Evolutionary conservation across 2,329 filamentous ascomycete species (phyloP), one percentile per base, ranked within the genome.

Genomic region (Epichloe bromicola): DNA sequence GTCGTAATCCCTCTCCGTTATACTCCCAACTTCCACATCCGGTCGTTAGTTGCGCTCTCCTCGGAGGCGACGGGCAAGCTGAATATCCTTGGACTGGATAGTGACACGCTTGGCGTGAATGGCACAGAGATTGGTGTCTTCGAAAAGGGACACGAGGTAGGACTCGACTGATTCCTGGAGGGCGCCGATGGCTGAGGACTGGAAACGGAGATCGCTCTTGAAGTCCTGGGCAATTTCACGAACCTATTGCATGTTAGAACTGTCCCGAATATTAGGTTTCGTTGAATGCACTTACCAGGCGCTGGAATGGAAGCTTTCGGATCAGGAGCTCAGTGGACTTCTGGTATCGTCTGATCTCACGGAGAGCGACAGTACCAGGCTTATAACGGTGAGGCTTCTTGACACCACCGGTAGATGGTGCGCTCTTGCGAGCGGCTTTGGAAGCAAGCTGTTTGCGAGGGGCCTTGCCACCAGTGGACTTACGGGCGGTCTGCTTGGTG

Each of bases 31-130:
- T 5, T 8, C 20, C 11, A 17, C n/a, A n/a, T n/a, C 23, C 5
- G 41, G 6, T 1, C 55, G 71, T 80, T 82, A 91, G 78, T 88
- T 89, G 71, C 87, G 85, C 78, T 93, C 90, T 60, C 93, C 93
- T 65, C 93, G 88, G 67, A 98, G 88, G 66, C 93, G 87, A 62
- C 93, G 86, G 65, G 91, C 90, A 48, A 97, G 83, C 75, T 97
- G 91, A 68, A 97, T 96, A 65, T 96, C 91, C 80, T 96, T 96
- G 60, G 83, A 84, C 74, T 91, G 91, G 74, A 97, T 97, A 66
- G 91, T 97, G 67, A 97, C 93, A 76, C 93, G 89, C 83, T 97
- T 97, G 74, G 93, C 91, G 75, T 97, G 93, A 72, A 97, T 95
- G 67, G 93, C 91, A 75, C 91, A 97, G 49, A 95, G 76, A 78